Percentiles rank a stretch among this genome's conserved stretches.
phyloP scores from a whole-genome alignment of 192 early-diverging fungal species.

The Backusella morwellensis region DNA sequence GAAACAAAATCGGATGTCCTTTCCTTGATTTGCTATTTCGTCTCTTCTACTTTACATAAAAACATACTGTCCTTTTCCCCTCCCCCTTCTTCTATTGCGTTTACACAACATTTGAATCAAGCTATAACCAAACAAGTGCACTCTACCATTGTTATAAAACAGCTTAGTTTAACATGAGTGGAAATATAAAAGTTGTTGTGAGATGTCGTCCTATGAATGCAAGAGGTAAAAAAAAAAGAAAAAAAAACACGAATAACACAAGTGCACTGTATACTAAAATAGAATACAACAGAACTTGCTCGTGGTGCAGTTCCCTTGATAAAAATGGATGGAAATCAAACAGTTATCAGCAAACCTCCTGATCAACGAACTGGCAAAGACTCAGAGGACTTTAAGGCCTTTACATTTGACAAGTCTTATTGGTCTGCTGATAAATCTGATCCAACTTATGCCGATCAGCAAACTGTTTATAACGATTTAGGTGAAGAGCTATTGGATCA shows the following conservation, averaged over 20 bases:
- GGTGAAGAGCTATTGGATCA: constrained; percentile 82
- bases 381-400: constrained; percentile 54
- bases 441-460: constrained; percentile 68
- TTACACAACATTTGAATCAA: background rate
- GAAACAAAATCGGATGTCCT: constrained; percentile 1
- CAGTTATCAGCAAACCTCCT: constrained; percentile 54
- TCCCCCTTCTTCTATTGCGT: background rate
- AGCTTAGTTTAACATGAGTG: constrained; percentile 16
- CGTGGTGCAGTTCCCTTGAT: constrained; percentile 65
- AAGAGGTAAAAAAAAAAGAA: constrained; percentile 45
- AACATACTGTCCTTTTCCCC: background rate
- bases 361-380: constrained; percentile 38
- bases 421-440: constrained; percentile 74
- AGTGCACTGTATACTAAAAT: background rate
- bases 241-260: background rate
- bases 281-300: constrained; percentile 44
- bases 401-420: constrained; percentile 88
- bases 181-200: constrained; percentile 73
- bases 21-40: background rate
- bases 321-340: constrained; percentile 72
- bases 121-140: background rate
- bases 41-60: background rate
- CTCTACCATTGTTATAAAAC: background rate
- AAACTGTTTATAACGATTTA: constrained; percentile 71
- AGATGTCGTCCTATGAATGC: constrained; percentile 77